Evolutionary conservation across 2,329 filamentous ascomycete genomes (phyloP).

Genomic region (Pseudogymnoascus sp.): DNA sequence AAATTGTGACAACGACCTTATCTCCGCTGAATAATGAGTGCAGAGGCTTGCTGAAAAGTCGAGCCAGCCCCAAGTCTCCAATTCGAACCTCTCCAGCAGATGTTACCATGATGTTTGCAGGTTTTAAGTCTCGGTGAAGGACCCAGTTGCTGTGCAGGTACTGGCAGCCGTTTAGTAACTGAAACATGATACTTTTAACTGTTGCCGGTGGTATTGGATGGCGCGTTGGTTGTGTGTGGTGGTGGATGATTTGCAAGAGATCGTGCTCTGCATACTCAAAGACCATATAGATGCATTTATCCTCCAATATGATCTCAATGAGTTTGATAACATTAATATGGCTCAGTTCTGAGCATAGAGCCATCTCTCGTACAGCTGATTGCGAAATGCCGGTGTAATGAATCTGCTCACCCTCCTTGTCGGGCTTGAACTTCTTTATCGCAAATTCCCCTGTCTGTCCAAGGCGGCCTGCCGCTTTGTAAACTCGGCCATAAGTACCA

Average conservation of each 20-base stretch:
- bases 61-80: slow-evolving; percentile 84
- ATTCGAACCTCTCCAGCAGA: slow-evolving; percentile 86
- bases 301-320: slow-evolving; percentile 92
- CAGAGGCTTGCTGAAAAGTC: slow-evolving; percentile 88
- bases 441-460: slow-evolving; percentile 77
- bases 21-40: slow-evolving; percentile 89
- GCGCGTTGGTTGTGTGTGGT: slow-evolving; percentile 80
- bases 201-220: slow-evolving; percentile 83
- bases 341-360: slow-evolving; percentile 83
- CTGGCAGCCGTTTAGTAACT: slow-evolving; percentile 87
- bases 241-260: slow-evolving; percentile 93
- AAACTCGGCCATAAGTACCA: slow-evolving; percentile 95
- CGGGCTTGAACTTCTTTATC: slow-evolving; percentile 81
- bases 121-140: slow-evolving; percentile 91
- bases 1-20: slow-evolving; percentile 98
- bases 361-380: slow-evolving; percentile 95
- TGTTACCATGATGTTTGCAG: slow-evolving; percentile 98
- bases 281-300: slow-evolving; percentile 99
- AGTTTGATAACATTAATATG: slow-evolving; percentile 87
- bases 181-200: slow-evolving; percentile 91
- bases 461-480: slow-evolving; percentile 80
- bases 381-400: slow-evolving; percentile 98
- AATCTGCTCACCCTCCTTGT: slow-evolving; percentile 92
- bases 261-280: slow-evolving; percentile 99
- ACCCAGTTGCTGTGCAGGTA: slow-evolving; percentile 98